A percentile compares a stretch with the other conserved stretches of the same genome.
Evolutionary conservation across 805 yeast species (phyloP).

Genomic region (Kodamaea restingae): DNA sequence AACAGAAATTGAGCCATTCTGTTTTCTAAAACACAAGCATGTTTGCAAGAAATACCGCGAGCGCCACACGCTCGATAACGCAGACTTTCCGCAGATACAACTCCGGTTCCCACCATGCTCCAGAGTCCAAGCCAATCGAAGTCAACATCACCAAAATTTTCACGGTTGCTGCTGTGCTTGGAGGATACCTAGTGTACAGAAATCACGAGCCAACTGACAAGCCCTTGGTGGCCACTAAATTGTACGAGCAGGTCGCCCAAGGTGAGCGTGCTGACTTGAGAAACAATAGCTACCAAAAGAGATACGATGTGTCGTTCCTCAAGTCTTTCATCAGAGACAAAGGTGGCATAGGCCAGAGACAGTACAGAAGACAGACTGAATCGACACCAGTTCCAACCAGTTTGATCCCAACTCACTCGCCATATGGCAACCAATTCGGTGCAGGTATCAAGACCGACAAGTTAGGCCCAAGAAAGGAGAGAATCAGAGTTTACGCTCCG

Average conservation of each 20-base stretch:
- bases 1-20: not conserved
- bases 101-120: slow-evolving; percentile 13
- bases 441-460: slow-evolving; percentile 40
- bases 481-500: slow-evolving; percentile 40
- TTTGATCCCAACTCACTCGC: slow-evolving; percentile 40
- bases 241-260: slow-evolving; percentile 30
- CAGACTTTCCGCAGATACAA: slow-evolving; percentile 13
- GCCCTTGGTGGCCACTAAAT: slow-evolving; percentile 36
- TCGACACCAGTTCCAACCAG: slow-evolving; percentile 26
- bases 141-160: slow-evolving; percentile 39
- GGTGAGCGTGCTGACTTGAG: slow-evolving; percentile 31
- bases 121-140: slow-evolving; percentile 25
- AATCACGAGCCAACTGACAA: slow-evolving; percentile 28
- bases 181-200: slow-evolving; percentile 31
- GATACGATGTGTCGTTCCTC: slow-evolving; percentile 40
- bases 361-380: slow-evolving; percentile 32
- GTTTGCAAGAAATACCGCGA: slow-evolving; percentile 12
- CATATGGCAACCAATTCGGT: slow-evolving; percentile 39
- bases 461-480: slow-evolving; percentile 45
- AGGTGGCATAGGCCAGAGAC: slow-evolving; percentile 44
- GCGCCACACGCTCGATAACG: slow-evolving; percentile 11
- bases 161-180: slow-evolving; percentile 39
- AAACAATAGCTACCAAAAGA: slow-evolving; percentile 33
- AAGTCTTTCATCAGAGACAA: slow-evolving; percentile 40
- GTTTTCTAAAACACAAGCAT: slow-evolving; percentile 6